phyloP scores from a whole-genome alignment of 805 yeast genomes.

The Yarrowia hollandica region DNA sequence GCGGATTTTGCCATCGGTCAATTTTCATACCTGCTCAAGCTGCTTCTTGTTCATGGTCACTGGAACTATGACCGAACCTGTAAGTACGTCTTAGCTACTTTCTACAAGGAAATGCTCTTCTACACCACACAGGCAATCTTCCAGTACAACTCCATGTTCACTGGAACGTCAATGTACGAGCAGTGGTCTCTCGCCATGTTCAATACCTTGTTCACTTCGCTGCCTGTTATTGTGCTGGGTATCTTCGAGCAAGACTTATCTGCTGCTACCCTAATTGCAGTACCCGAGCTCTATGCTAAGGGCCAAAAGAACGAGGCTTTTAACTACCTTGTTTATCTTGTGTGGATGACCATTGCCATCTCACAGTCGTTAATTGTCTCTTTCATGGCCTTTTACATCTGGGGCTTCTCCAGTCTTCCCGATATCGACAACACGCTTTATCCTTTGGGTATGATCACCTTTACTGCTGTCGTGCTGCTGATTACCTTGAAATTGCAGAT shows the following conservation, averaged over 20 bases:
- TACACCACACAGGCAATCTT: conserved; percentile 85
- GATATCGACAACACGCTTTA: conserved; percentile 72
- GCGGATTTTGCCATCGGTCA: conserved; percentile 96
- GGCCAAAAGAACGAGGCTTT: conserved; percentile 78
- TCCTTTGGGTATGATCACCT: conserved; percentile 77
- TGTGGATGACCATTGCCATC: conserved; percentile 79
- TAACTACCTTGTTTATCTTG: conserved; percentile 63
- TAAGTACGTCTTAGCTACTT: conserved; percentile 88
- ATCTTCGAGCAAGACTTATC: conserved; percentile 89
- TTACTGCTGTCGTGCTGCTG: conserved; percentile 67
- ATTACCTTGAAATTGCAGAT: conserved; percentile 79
- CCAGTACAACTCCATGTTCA: conserved; percentile 82
- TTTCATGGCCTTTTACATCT: conserved; percentile 63
- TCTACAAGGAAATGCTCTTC: conserved; percentile 89
- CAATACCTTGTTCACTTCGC: conserved; percentile 90
- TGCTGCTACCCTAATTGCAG: conserved; percentile 84
- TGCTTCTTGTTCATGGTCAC: conserved; percentile 90
- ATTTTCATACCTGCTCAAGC: conserved; percentile 77
- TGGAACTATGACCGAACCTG: conserved; percentile 91
- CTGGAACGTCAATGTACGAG: conserved; percentile 92
- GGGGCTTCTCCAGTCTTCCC: conserved; percentile 61
- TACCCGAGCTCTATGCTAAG: conserved; percentile 81
- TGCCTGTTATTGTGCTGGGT: conserved; percentile 91
- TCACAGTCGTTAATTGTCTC: conserved; percentile 69
- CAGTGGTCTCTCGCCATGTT: conserved; percentile 97